Conservation (phyloP, 352 stramenopile species). For the Pythium coloratum region DNA sequence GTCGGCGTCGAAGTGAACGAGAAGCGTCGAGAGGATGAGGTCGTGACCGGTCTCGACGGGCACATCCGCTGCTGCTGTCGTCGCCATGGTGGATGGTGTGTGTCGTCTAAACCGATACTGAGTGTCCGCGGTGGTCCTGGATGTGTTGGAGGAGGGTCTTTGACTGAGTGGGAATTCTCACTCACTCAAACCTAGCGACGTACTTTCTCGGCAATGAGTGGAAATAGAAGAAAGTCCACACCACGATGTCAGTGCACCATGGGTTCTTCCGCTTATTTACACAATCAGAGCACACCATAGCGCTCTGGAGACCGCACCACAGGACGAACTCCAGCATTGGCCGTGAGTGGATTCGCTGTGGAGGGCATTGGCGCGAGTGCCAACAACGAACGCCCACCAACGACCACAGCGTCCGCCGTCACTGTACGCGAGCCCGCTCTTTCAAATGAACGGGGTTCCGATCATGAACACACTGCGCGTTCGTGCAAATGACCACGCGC, state of each 20-base stretch:
- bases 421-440: too few species aligned
- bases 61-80: background rate
- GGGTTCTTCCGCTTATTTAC: background rate
- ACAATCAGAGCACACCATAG: too few species aligned
- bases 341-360: too few species aligned
- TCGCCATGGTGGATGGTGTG: conserved; percentile 1
- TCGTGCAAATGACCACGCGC: too few species aligned
- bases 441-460: too few species aligned
- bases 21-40: conserved; percentile 20
- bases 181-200: background rate
- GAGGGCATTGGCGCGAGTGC: too few species aligned
- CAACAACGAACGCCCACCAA: too few species aligned
- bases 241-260: background rate
- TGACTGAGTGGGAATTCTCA: background rate
- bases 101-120: background rate
- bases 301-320: too few species aligned
- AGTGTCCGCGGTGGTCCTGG: too few species aligned
- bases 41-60: conserved; percentile 20
- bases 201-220: conserved; percentile 9
- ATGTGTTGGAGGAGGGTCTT: background rate
- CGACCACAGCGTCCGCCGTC: too few species aligned
- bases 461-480: too few species aligned
- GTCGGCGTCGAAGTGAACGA: conserved; percentile 19
- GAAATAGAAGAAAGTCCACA: conserved; percentile 4
- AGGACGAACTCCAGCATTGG: too few species aligned